phyloP scores from a whole-genome alignment of 1,284 basidiomycete genomes.

The Cutaneotrichosporon arboriforme region DNA sequence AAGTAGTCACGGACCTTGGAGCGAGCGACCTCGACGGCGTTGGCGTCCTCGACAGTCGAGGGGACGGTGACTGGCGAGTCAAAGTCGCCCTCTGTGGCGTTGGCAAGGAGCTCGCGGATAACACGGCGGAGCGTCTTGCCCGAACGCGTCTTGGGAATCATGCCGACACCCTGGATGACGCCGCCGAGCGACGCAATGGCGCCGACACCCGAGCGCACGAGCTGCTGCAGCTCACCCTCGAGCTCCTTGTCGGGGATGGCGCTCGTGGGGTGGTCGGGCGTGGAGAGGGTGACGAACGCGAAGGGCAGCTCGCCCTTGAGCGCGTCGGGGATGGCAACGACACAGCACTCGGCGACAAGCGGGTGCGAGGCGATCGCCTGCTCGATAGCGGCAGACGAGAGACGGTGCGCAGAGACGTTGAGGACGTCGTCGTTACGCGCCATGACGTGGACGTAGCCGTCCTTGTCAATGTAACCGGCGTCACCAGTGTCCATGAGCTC shows the following conservation, averaged over 20 bases:
- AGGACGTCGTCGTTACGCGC: slow-evolving; percentile 72
- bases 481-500: slow-evolving; percentile 76
- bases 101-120: slow-evolving; percentile 48
- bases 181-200: slow-evolving; percentile 92
- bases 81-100: slow-evolving; percentile 17
- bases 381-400: slow-evolving; percentile 93
- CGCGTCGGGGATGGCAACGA: slow-evolving; percentile 78
- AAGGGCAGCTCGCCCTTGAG: slow-evolving; percentile 56
- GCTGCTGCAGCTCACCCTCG: slow-evolving; percentile 66
- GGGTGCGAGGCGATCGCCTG: slow-evolving; percentile 83
- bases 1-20: slow-evolving; percentile 21
- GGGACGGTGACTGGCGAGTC: slow-evolving; percentile 16
- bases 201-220: slow-evolving; percentile 87
- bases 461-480: slow-evolving; percentile 81
- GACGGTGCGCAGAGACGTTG: slow-evolving; percentile 79
- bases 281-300: slow-evolving; percentile 58
- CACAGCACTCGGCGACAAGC: slow-evolving; percentile 78
- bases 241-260: slow-evolving; percentile 64
- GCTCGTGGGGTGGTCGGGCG: slow-evolving; percentile 19
- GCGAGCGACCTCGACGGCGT: slow-evolving; percentile 15
- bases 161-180: slow-evolving; percentile 66
- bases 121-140: slow-evolving; percentile 91
- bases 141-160: slow-evolving; percentile 82
- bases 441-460: slow-evolving; percentile 96
- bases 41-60: slow-evolving; percentile 17